These are phyloP conservation scores for Cavenderia fasciculata DNA, from an alignment of 78 protist genomes.

Conservation along the genomic window DNA sequence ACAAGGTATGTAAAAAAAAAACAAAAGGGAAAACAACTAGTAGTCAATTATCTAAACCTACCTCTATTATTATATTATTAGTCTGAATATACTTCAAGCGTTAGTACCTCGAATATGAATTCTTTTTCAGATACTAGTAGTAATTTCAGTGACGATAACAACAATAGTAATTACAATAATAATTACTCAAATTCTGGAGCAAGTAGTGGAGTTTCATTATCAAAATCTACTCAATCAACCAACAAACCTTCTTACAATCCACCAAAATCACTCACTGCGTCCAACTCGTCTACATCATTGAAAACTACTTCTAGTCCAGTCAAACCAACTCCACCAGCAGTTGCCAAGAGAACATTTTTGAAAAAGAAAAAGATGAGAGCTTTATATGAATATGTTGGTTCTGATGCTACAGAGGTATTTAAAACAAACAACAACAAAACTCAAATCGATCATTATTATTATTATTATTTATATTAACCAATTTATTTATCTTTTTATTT, in stretches of 20 bases:
- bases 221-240: not conserved
- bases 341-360: not conserved
- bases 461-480: not conserved
- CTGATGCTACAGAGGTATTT: slow-evolving; percentile 54
- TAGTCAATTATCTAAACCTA: too few species aligned
- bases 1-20: too few species aligned
- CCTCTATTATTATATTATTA: not conserved
- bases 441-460: not conserved
- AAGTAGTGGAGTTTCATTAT: not conserved
- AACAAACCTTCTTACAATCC: not conserved
- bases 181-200: not conserved
- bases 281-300: not conserved
- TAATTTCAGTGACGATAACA: not conserved
- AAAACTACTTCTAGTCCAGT: too few species aligned
- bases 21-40: too few species aligned
- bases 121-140: not conserved
- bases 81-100: not conserved
- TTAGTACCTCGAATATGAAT: not conserved
- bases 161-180: not conserved
- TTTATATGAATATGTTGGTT: slow-evolving; percentile 60
- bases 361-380: slow-evolving; percentile 13
- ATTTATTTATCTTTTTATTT: not conserved
- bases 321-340: slow-evolving; percentile 8
- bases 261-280: not conserved
- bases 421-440: not conserved